Evolutionary conservation across 2,329 filamentous ascomycete species (phyloP), one percentile per base, ranked within the genome.

Genomic region (Verticillium alfalfae): DNA sequence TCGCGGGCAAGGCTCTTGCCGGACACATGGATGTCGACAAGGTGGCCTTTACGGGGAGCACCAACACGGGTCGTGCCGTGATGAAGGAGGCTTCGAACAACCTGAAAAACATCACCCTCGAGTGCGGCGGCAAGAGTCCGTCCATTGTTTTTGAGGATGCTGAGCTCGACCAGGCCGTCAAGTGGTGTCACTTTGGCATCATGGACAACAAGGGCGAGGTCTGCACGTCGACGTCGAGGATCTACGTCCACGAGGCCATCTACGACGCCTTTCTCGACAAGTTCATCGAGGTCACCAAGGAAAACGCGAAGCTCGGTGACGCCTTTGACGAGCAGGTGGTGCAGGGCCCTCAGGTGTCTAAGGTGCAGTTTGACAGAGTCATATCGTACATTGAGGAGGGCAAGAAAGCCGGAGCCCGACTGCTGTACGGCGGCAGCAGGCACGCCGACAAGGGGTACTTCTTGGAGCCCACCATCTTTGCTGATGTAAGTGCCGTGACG

Each of bases 1-100:
- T 84, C 57, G 84, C 87, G 1, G 88, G 88, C 34, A 81, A 84
- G 13, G 86, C 87, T 1, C 79, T 91, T 16, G 85, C 85, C 1
- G 77, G 80, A 52, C 88, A 91, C 69, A 74, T 83, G 36, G 81
- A 81, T 54, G 81, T 91, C 37, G 85, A 89, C 66, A 91, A 90
- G 75, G 79, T 91, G 63, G 87, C 88, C 0, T 91, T 91, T 64
- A 91, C 88, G 0, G 88, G 88, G 45, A 87, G 83, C 45, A 91
- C 88, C 1, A 78, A 77, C 6, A 90, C 88, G 1, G 88, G 86
- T 4, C 81, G 83, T 38, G 80, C 87, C 64, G 89, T 91, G 60
- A 89, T 90, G 86, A 88, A 88, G 69, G 78, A 82, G 72, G 87
- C 88, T 0, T 79, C 85, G 2, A 75, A 80, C 0, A 89, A 79